Base-by-base conservation (phyloP, 1,284 basidiomycete genomes). In the Dichomitus squalens region DNA sequence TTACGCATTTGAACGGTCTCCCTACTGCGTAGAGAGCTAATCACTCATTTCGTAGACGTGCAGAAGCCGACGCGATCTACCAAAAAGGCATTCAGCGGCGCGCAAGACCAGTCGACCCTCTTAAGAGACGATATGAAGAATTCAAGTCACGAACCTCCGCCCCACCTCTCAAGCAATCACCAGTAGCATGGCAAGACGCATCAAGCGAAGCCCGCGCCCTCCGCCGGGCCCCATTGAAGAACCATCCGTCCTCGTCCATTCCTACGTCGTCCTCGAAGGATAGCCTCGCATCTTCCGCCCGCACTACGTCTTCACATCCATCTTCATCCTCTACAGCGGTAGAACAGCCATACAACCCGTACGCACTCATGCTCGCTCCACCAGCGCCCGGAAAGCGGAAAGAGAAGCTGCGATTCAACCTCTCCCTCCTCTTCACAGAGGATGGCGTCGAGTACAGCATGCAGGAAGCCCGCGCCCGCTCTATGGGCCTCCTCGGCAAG, bases 61-160 rank as follows among this genome's bases (percentile, higher is more conserved):
- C 56, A 90, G 71, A 95, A 57, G 95, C 96, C 3, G 93, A 97
- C 63, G 80, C 84, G 46, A 83, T 95, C 20, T 98, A 93, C 75
- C 83, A 83, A 20, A 83, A 90, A 47, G 96, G 96, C 18, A 92
- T 99, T 62, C 82, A 87, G 49, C 87, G 91, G 20, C 84, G 84
- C 60, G 94, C 90, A 8, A 83, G 91, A 14, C 95, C 95, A 1
- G 68, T 92, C 16, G 93, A 95, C 66, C 83, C 94, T 21, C 81
- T 99, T 54, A 95, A 95, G 76, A 86, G 83, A 50, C 81, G 88
- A 50, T 93, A 95, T 71, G 79, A 85, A 29, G 90, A 95, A 39
- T 98, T 96, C 72, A 87, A 92, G 39, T 58, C 63, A 7, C 73
- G 79, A 38, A 62, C 72, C 3, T 73, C 69, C 43, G 44, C 70